Conservation (phyloP, 2,329 filamentous ascomycete genomes). For the Trichophyton simii region DNA sequence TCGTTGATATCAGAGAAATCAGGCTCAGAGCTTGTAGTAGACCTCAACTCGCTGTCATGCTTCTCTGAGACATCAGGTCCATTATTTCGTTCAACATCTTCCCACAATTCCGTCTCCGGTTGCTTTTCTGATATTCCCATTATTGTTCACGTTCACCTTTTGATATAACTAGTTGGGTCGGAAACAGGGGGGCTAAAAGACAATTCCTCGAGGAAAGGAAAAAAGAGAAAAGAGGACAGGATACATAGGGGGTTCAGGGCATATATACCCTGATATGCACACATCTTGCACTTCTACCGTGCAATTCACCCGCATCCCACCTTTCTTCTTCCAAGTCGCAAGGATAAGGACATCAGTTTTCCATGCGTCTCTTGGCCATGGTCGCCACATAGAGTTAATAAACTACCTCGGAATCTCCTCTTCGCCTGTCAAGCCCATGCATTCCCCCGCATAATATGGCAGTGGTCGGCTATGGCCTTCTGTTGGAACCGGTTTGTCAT, state of each 20-base stretch:
- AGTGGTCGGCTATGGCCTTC: neutral
- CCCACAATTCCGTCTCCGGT: neutral
- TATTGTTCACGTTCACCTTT: neutral
- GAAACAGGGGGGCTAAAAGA: neutral
- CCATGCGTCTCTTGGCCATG: constrained; percentile 1
- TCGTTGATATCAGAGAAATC: constrained; percentile 28
- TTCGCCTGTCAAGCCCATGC: neutral
- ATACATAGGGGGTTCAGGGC: neutral
- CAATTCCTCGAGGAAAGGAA: neutral
- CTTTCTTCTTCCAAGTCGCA: neutral
- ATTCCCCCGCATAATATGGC: neutral
- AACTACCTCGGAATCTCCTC: neutral
- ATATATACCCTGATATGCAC: neutral
- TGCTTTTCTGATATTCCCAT: neutral
- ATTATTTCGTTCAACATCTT: neutral
- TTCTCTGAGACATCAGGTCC: neutral
- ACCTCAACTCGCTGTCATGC: neutral
- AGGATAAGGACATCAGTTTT: neutral
- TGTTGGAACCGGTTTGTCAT: neutral
- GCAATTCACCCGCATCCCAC: neutral
- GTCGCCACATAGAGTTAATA: neutral
- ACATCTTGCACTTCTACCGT: neutral
- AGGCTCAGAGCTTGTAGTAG: neutral
- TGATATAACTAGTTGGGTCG: neutral
- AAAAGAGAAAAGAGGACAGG: neutral